Conservation (phyloP, 1,284 basidiomycete species). For the Termitomyces sp. region DNA sequence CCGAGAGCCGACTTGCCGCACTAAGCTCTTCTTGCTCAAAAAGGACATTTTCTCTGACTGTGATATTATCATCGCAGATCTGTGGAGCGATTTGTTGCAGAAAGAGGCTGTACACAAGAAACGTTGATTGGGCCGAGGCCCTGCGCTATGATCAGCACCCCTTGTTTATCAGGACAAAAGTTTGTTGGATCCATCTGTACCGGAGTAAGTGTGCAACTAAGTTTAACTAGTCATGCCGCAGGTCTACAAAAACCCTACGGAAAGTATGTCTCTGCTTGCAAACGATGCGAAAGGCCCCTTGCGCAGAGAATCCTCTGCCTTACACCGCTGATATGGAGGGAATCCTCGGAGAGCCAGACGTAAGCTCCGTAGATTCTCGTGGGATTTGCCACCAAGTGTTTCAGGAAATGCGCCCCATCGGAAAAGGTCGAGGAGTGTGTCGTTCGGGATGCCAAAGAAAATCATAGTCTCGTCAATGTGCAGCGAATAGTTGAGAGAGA, state of each 20-base stretch:
- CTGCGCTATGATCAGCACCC: neutral
- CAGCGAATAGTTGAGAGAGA: conserved; percentile 16
- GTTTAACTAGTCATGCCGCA: neutral
- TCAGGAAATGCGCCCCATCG: conserved; percentile 19
- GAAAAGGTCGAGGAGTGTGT: conserved; percentile 17
- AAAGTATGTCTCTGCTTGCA: conserved; percentile 11
- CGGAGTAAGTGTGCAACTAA: neutral
- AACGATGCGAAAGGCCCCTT: conserved; percentile 14
- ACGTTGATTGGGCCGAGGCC: neutral
- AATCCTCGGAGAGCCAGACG: conserved; percentile 13
- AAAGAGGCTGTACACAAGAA: neutral
- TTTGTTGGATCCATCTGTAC: neutral
- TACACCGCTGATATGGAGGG: conserved; percentile 12
- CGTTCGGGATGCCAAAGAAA: conserved; percentile 21
- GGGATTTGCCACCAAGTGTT: conserved; percentile 6
- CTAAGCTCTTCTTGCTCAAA: neutral
- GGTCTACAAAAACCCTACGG: conserved; percentile 15
- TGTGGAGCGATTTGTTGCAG: neutral
- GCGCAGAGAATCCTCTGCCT: conserved; percentile 12
- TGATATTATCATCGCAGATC: neutral
- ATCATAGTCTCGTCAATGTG: conserved; percentile 10
- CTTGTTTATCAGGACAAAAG: neutral
- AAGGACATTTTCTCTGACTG: neutral
- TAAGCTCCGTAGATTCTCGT: conserved; percentile 14
- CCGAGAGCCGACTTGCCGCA: conserved; percentile 14